Evolutionary conservation across 495 filamentous ascomycete species (phyloP).

Genomic region (Podospora conica): DNA sequence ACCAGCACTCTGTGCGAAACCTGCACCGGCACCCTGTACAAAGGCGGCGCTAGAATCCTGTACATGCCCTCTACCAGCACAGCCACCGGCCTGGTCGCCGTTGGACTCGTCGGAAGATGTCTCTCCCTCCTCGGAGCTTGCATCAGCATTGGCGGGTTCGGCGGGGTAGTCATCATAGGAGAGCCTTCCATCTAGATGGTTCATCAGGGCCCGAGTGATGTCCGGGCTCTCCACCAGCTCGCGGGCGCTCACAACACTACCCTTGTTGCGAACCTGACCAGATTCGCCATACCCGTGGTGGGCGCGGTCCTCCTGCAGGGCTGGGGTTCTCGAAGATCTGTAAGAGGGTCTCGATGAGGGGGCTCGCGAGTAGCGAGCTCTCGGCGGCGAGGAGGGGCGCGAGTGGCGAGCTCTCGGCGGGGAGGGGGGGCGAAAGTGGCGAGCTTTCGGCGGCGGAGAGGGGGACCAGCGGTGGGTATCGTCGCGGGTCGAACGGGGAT

Average conservation of each 20-base stretch:
- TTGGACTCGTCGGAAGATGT: neutral
- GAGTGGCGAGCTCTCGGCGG: neutral
- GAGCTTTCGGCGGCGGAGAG: neutral
- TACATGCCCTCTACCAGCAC: neutral
- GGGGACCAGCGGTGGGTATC: neutral
- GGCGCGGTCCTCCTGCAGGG: neutral
- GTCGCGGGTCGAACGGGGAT: neutral
- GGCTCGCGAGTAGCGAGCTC: neutral
- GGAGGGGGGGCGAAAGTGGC: too few relatives aligned
- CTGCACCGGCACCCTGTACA: neutral
- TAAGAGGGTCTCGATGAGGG: neutral
- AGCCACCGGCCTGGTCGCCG: neutral
- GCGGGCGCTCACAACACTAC: neutral
- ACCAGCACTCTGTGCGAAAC: too few relatives aligned
- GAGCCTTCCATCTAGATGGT: constrained; percentile 10
- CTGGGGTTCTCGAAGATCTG: neutral
- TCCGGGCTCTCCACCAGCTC: neutral
- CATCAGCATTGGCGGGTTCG: neutral
- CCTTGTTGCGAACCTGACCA: neutral
- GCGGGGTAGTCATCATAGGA: constrained; percentile 12
- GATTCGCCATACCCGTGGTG: neutral
- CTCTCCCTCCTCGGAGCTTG: neutral
- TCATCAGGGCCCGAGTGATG: neutral
- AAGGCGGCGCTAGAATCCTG: too few relatives aligned
- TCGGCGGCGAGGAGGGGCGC: neutral